Evolutionary conservation across 2,329 filamentous ascomycete genomes (phyloP).

Genomic region (Verticillium isaacii): DNA sequence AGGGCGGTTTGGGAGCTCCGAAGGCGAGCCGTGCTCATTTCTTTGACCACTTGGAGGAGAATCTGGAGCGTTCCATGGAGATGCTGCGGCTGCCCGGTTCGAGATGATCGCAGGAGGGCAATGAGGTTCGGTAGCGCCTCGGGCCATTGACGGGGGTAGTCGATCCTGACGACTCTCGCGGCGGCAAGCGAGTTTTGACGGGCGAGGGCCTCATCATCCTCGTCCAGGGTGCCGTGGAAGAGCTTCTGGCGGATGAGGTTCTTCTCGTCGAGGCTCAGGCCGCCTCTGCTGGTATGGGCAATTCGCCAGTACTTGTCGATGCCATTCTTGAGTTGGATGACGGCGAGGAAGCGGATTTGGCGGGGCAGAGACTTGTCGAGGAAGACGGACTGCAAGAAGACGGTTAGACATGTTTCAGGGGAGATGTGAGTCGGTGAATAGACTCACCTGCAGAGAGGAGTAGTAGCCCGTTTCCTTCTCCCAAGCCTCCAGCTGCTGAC

Average conservation of each 20-base stretch:
- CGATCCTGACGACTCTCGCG: constrained; percentile 83
- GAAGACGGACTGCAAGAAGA: constrained; percentile 60
- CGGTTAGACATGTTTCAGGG: constrained; percentile 2
- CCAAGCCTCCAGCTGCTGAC: constrained; percentile 69
- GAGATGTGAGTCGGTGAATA: neutral
- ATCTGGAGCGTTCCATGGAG: constrained; percentile 71
- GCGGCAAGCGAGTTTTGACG: constrained; percentile 84
- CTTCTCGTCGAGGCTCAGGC: constrained; percentile 73
- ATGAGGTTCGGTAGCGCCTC: constrained; percentile 58
- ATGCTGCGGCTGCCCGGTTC: constrained; percentile 55
- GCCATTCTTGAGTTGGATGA: constrained; percentile 94
- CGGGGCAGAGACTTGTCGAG: constrained; percentile 71
- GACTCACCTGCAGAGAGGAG: constrained; percentile 59
- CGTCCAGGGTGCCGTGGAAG: constrained; percentile 71
- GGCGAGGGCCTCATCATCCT: constrained; percentile 70
- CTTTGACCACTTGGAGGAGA: constrained; percentile 83
- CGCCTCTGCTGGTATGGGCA: constrained; percentile 53
- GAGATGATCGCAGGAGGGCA: constrained; percentile 55
- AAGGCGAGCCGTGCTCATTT: constrained; percentile 76
- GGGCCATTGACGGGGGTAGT: constrained; percentile 85
- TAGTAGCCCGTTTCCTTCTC: constrained; percentile 64
- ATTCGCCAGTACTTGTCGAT: constrained; percentile 89
- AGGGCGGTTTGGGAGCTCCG: constrained; percentile 70
- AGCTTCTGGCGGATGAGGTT: constrained; percentile 68
- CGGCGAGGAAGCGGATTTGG: constrained; percentile 79